Evolutionary conservation across 2,329 filamentous ascomycete species (phyloP).

Genomic region (Colletotrichum sp.): DNA sequence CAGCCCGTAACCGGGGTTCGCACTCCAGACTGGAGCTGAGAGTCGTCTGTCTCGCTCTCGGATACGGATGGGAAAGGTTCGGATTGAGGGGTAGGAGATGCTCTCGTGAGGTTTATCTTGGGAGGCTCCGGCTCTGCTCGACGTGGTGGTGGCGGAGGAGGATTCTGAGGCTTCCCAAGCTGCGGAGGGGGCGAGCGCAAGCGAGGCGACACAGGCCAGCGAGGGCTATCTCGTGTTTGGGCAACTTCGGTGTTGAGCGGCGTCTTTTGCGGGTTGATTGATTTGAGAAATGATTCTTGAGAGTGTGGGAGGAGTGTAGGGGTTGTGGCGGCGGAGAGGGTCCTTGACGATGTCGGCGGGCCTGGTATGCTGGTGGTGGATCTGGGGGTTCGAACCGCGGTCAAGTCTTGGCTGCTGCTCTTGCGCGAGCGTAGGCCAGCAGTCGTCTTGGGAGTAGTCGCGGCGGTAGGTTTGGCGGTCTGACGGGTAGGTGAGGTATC

Average conservation of each 20-base stretch:
- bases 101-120: conserved; percentile 57
- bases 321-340: conserved; percentile 70
- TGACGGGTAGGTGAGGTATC: conserved; percentile 54
- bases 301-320: conserved; percentile 67
- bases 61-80: conserved; percentile 38
- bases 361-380: conserved; percentile 61
- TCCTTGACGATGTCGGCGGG: conserved; percentile 67
- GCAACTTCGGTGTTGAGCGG: conserved; percentile 46
- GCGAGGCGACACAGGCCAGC: conserved; percentile 80
- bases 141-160: conserved; percentile 41
- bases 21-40: conserved; percentile 54
- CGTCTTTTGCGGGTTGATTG: conserved; percentile 69
- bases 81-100: conserved; percentile 52
- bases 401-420: conserved; percentile 68
- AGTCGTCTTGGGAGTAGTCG: conserved; percentile 32
- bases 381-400: conserved; percentile 59
- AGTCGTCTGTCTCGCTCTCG: conserved; percentile 60
- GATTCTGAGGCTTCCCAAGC: conserved; percentile 48
- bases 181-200: conserved; percentile 77
- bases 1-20: conserved; percentile 63
- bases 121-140: conserved; percentile 57
- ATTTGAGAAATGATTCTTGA: conserved; percentile 66
- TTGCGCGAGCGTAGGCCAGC: conserved; percentile 62
- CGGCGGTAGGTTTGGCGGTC: conserved; percentile 37
- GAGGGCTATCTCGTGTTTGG: conserved; percentile 58